Evolutionary conservation across 2,329 filamentous ascomycete species (phyloP), one percentile per base, ranked within the genome.

Genomic region (Aspergillus sclerotialis): DNA sequence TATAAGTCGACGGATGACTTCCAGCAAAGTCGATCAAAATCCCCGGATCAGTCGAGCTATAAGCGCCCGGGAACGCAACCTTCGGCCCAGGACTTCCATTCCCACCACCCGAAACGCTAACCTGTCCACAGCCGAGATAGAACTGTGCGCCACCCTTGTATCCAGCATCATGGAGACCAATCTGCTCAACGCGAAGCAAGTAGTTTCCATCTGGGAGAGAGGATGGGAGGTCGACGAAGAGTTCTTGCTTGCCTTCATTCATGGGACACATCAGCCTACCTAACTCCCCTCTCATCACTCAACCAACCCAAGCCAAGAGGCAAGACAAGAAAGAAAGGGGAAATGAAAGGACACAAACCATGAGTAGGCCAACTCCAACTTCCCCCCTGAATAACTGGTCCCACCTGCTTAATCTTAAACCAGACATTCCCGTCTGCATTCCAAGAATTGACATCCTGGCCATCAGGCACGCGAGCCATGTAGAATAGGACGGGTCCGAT

Each of bases 201-300:
- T 72, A 72, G 35, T 70, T 64, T 32, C 68, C 68, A 12, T 67
- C 47, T 1, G 60, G 54, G n/a, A 70, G 61, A 36, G 64, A 68
- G 21, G 47, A 41, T 7, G 68, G 68, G 33, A 72, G 19, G 19
- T 23, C 19, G 19, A 23, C 19, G 19, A 23, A 23, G 19, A 23
- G 7, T 23, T 23, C 10, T 23, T 23, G 19, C 10, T 23, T 10
- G 19, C 19, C 19, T 23, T n/a, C n/a, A n/a, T n/a, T n/a, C n/a
- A n/a, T n/a, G n/a, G n/a, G n/a, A n/a, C n/a, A n/a, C n/a, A n/a
- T n/a, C n/a, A n/a, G n/a, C n/a, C n/a, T 61, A 17, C 48, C 60
- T 14, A 68, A 58, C 32, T 54, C 52, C 36, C 69, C 54, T 16
- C 55, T 51, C 5, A 32, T 32, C 11, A n/a, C n/a, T n/a, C n/a